Base-by-base conservation (phyloP, 2,329 filamentous ascomycete genomes). In the Hypoxylon sp. region DNA sequence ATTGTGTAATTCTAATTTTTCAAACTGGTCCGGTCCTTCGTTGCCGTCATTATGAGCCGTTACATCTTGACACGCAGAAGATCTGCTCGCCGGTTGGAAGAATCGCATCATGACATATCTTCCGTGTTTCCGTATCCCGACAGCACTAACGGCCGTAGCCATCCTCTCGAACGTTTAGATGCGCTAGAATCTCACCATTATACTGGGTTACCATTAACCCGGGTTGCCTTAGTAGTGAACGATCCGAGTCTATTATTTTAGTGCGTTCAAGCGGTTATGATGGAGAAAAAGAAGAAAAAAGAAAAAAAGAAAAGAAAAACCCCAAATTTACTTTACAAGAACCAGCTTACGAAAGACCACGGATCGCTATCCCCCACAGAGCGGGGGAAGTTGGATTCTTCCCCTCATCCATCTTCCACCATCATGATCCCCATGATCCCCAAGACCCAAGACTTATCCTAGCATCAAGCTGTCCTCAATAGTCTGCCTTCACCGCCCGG, bases 361-460 rank as follows among this genome's bases (percentile, higher is more conserved):
- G 48, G 44, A 4, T 48, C 31, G 44, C 46, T 50, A 52, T 60
- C 50, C 63, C 66, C 63, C 63, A 69, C 67, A 66, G 54, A 69
- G 67, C 63, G 67, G 63, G 67, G 67, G 51, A 62, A 55, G 46
- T 17, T 19, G 17, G 51, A 33, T 17, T 19, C 46, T 62, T 66
- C 55, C 62, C 63, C 63, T 68, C 59, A 54, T 57, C 55, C 59
- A 54, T 57, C 55, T 42, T 65, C 65, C 58, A 24, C 50, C 56
- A 61, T 61, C 55, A 17, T 60, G 47, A 65, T 68, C 62, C 54
- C 57, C 65, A 67, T 60, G 47, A 65, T 68, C 58, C 54, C 57
- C 65, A 67, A 65, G 50, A 50, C 54, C 57, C 65, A 67, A 65
- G 50, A 50, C 29, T 19, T 44, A 44, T 44, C 35, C 33, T 58